Evolutionary conservation across 129 eudicot genomes (phyloP).

Genomic region (Flaveria ramosissima): DNA sequence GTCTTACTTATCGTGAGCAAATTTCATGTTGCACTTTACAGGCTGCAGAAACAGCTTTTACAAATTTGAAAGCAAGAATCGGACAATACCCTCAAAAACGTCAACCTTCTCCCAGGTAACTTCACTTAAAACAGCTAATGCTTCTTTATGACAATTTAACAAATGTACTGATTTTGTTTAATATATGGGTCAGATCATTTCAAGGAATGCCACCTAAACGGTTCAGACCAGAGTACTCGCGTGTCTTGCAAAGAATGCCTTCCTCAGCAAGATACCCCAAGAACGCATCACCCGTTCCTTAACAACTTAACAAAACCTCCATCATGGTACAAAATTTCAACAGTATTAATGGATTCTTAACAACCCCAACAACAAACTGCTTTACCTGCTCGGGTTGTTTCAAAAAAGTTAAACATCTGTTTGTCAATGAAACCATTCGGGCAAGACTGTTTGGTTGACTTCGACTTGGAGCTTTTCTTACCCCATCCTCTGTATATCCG

Average conservation of each 20-base stretch:
- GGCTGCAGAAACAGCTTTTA: slow-evolving; percentile 93
- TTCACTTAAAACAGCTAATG: slow-evolving; percentile 8
- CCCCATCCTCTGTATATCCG: slow-evolving; percentile 12
- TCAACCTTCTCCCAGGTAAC: slow-evolving; percentile 83
- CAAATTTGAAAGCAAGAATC: slow-evolving; percentile 57
- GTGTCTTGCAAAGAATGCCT: slow-evolving; percentile 60
- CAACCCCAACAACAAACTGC: slow-evolving; percentile 32
- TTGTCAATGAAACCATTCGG: slow-evolving; percentile 20
- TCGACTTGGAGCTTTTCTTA: slow-evolving; percentile 11
- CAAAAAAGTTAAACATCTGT: slow-evolving; percentile 6
- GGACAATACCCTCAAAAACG: slow-evolving; percentile 68
- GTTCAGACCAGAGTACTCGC: slow-evolving; percentile 60
- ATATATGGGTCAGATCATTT: slow-evolving; percentile 42
- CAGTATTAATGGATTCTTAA: slow-evolving; percentile 22
- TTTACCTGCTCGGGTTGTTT: slow-evolving; percentile 11
- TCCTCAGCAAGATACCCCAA: slow-evolving; percentile 73
- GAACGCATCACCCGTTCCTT: slow-evolving; percentile 73
- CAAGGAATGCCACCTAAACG: slow-evolving; percentile 68
- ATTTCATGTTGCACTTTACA: slow-evolving; percentile 27
- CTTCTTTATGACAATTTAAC: slow-evolving; percentile 11
- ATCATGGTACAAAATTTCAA: slow-evolving; percentile 25
- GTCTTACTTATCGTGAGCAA: neutral
- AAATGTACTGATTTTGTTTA: neutral
- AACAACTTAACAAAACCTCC: slow-evolving; percentile 11
- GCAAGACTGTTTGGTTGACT: slow-evolving; percentile 27